A percentile compares a stretch with the other conserved stretches of the same genome.
Evolutionary conservation across 176 grass and related monocot species (phyloP).

Genomic region (Guadua angustifolia): DNA sequence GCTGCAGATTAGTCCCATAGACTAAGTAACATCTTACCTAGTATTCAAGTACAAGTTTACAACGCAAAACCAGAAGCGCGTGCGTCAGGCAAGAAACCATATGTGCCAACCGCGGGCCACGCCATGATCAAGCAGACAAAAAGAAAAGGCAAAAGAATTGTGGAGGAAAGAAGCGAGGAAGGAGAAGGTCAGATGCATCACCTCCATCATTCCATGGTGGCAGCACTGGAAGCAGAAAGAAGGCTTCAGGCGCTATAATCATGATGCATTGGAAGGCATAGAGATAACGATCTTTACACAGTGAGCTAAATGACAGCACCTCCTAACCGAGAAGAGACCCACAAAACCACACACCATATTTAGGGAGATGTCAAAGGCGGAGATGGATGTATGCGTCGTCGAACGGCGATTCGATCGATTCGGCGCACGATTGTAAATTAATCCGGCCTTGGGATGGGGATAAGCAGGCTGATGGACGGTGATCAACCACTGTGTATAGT

Average conservation of each 20-base stretch:
- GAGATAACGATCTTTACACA: constrained; percentile 22
- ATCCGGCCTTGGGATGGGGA: constrained; percentile 10
- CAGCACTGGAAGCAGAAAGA: constrained; percentile 27
- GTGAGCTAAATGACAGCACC: not conserved
- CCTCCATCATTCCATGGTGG: constrained; percentile 2
- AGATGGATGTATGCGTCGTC: constrained; percentile 6
- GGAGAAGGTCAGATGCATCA: constrained; percentile 1
- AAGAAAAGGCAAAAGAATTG: not conserved
- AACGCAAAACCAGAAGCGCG: not conserved
- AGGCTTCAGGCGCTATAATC: constrained; percentile 26
- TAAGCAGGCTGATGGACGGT: not conserved
- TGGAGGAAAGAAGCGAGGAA: not conserved
- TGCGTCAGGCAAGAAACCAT: not conserved
- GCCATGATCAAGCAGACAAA: constrained; percentile 14
- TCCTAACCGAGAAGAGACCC: constrained; percentile 8
- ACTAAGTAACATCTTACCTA: constrained; percentile 10
- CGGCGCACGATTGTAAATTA: constrained; percentile 36
- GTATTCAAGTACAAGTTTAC: constrained; percentile 3
- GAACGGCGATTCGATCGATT: constrained; percentile 30
- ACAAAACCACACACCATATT: not conserved
- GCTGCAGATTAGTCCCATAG: not conserved
- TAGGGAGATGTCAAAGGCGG: not conserved
- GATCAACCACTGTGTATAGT: constrained; percentile 25
- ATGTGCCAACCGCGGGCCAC: not conserved
- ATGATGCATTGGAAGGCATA: constrained; percentile 34